These are phyloP conservation scores for Macrocystidia cucumis DNA, from an alignment of 1,284 basidiomycete species.

Conservation along the genomic window DNA sequence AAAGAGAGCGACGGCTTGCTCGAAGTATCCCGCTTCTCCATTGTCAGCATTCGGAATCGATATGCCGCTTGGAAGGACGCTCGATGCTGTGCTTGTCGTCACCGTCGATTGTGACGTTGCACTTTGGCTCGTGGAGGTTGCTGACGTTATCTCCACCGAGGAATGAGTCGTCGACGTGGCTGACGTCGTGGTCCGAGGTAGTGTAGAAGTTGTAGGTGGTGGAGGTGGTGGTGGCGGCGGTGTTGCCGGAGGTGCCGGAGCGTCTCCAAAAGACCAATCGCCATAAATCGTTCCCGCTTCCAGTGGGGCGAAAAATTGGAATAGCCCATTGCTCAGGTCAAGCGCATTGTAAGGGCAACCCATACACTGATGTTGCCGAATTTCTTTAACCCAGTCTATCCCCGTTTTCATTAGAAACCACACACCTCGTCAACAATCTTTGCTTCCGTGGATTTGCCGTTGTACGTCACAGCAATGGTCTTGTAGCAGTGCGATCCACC, in stretches of 20 bases:
- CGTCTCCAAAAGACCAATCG: constrained; percentile 30
- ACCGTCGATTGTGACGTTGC: too few relatives aligned
- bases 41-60: too few relatives aligned
- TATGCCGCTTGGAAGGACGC: too few relatives aligned
- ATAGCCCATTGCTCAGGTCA: constrained; percentile 48
- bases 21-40: too few relatives aligned
- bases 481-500: constrained; percentile 55
- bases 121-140: constrained; percentile 5
- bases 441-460: constrained; percentile 56
- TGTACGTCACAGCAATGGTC: constrained; percentile 57
- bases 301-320: constrained; percentile 24
- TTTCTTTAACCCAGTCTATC: too few relatives aligned
- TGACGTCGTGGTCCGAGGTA: constrained; percentile 4
- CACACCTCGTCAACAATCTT: constrained; percentile 63
- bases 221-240: constrained; percentile 10
- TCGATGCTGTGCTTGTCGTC: too few relatives aligned
- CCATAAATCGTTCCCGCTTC: constrained; percentile 28
- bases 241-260: constrained; percentile 10
- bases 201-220: neutral
- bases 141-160: neutral
- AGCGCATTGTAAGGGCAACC: constrained; percentile 41
- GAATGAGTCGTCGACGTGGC: neutral
- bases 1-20: too few relatives aligned
- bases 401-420: too few relatives aligned
- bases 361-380: constrained; percentile 31